Percentiles rank a stretch among this genome's conserved stretches.
Evolutionary conservation across 768 basidiomycete genomes (phyloP).

Genomic region (Trametes cinnabarina): DNA sequence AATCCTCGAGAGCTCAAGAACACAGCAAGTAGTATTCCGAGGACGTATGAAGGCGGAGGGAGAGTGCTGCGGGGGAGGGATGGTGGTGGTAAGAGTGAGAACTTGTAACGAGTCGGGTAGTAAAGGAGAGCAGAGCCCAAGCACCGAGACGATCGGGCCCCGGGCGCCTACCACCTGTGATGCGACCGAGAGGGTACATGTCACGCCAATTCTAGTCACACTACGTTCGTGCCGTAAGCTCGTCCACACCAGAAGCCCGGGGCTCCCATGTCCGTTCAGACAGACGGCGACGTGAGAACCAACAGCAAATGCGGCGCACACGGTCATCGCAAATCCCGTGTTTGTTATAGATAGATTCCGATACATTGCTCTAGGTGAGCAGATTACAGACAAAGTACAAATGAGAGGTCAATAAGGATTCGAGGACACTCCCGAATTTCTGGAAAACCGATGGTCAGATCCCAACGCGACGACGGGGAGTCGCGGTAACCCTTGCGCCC

Average conservation of each 20-base stretch:
- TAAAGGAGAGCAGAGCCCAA: neutral
- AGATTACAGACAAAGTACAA: constrained; percentile 3
- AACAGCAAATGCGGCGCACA: neutral
- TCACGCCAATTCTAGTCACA: constrained; percentile 7
- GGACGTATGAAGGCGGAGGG: neutral
- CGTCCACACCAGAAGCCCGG: neutral
- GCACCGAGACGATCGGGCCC: neutral
- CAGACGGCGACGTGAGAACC: neutral
- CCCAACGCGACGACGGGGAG: constrained; percentile 71
- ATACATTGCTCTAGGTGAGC: neutral
- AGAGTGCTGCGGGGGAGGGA: neutral
- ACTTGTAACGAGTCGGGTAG: constrained; percentile 1
- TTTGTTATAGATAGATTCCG: neutral
- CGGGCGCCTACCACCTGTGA: neutral
- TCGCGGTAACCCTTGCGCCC: constrained; percentile 63
- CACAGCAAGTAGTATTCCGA: neutral
- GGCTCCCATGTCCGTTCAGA: neutral
- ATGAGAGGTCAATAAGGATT: neutral
- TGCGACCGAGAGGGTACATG: constrained; percentile 10
- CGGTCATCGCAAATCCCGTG: neutral
- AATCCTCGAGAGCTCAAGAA: too few relatives aligned
- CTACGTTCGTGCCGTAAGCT: neutral
- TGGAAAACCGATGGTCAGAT: constrained; percentile 34
- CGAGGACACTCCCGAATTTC: neutral
- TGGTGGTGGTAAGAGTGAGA: constrained; percentile 4